Base-by-base conservation (phyloP, 306 rosid genomes). In the Alnus glutinosa region DNA sequence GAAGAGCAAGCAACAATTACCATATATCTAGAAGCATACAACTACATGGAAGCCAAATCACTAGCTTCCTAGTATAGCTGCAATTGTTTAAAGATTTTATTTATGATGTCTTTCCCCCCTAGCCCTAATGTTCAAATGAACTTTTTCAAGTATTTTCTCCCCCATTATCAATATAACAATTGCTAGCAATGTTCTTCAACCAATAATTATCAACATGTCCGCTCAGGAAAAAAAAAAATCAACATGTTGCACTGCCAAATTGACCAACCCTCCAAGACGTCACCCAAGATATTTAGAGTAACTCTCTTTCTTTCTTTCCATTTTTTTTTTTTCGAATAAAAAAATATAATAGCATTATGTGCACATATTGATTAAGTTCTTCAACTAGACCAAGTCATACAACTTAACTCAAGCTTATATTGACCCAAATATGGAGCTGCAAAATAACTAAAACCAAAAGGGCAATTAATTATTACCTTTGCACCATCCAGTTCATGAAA, bases 401-500 rank as follows among this genome's bases (percentile, higher is more conserved):
- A 63, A 34, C 70, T 18, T 4, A 63, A 63, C 44, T 14, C 3
- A 34, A 63, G 70, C 42, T 28, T 12, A 39, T 66, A 16, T 66
- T 10, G 23, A 66, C 50, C 49, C 71, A 66, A 15, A 3, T 10
- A 19, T 30, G 9, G 66, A 28, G 66, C 5, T 59, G 34, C 66
- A 59, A 59, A 66, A 37, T 7, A 66, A 66, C 71, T 37, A 9
- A 67, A 39, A 39, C 71, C 71, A 37, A 7, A 42, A 49, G 42
- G 28, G 2, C 13, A 67, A 39, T 19, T 9, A 30, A n/a, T n/a
- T 1, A 42, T 23, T 74, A 87, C 90, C 90, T 82, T 79, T 3
- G 83, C 82, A 1, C 1, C 68, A 46, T 84, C 78, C 1, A 88
- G 80, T 47, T 88, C 78, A 46, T 88, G 91, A 55, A 88, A 88